Percentiles rank a stretch among this genome's conserved stretches.
Evolutionary conservation across 176 grass and related monocot genomes (phyloP).

Genomic region (Lolium rigidum): DNA sequence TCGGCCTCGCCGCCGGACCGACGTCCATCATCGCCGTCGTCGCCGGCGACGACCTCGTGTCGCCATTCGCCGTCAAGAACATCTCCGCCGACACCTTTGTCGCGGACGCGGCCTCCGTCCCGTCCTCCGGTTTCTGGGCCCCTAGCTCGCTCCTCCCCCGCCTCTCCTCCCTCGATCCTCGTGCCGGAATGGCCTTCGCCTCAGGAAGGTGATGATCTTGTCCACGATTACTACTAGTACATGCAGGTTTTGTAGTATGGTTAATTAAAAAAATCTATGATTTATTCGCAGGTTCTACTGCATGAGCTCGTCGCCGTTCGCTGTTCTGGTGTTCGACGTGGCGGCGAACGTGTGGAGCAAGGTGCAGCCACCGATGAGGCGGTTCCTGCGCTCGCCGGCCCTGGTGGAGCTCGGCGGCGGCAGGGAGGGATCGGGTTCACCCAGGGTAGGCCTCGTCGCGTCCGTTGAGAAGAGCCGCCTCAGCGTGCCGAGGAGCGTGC

Average conservation of each 20-base stretch:
- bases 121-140: slow-evolving; percentile 64
- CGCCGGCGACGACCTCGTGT: slow-evolving; percentile 84
- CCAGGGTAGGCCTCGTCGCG: slow-evolving; percentile 69
- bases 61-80: slow-evolving; percentile 97
- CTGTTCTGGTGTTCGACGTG: slow-evolving; percentile 77
- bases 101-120: slow-evolving; percentile 67
- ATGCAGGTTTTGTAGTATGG: slow-evolving; percentile 11
- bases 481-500: slow-evolving; percentile 88
- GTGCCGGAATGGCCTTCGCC: slow-evolving; percentile 73
- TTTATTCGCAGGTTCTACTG: slow-evolving; percentile 73
- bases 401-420: slow-evolving; percentile 67
- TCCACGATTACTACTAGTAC: background rate
- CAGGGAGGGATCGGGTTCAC: slow-evolving; percentile 38
- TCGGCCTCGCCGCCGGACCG: slow-evolving; percentile 69
- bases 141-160: slow-evolving; percentile 77
- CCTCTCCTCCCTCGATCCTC: slow-evolving; percentile 79
- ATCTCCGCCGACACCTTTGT: slow-evolving; percentile 86
- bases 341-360: slow-evolving; percentile 75
- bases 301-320: slow-evolving; percentile 89
- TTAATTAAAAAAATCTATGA: background rate
- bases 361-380: slow-evolving; percentile 87
- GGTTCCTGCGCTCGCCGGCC: slow-evolving; percentile 81
- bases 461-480: slow-evolving; percentile 96
- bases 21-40: slow-evolving; percentile 79
- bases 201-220: slow-evolving; percentile 45